Conservation (phyloP, 352 stramenopile genomes). For the Phytophthora syringae region DNA sequence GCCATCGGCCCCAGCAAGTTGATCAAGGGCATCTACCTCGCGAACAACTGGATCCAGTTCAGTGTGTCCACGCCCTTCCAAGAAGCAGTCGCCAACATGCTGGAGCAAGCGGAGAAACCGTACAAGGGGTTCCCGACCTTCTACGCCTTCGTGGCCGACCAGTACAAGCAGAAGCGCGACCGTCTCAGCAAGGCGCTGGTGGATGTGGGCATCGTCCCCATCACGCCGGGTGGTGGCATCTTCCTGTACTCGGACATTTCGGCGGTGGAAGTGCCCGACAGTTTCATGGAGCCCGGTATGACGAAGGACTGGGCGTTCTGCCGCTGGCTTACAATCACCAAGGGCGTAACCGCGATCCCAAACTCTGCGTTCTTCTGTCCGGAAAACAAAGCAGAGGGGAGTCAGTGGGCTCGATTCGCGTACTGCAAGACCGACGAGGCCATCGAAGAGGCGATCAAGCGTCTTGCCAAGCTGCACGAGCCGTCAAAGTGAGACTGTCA, state of each 20-base stretch:
- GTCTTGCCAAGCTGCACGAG: slow-evolving; percentile 51
- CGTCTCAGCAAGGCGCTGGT: slow-evolving; percentile 55
- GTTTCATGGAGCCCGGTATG: slow-evolving; percentile 57
- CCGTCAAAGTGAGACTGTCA: slow-evolving; percentile 12
- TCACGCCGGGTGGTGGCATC: slow-evolving; percentile 72
- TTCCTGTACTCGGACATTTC: slow-evolving; percentile 88
- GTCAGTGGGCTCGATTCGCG: slow-evolving; percentile 91
- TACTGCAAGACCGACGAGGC: slow-evolving; percentile 97
- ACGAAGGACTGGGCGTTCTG: slow-evolving; percentile 93
- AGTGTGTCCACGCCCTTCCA: slow-evolving; percentile 89
- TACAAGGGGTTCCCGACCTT: slow-evolving; percentile 82
- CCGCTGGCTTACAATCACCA: slow-evolving; percentile 92
- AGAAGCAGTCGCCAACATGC: slow-evolving; percentile 82
- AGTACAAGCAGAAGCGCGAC: slow-evolving; percentile 82
- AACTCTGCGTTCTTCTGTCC: slow-evolving; percentile 92
- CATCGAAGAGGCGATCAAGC: slow-evolving; percentile 86
- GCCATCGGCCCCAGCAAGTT: slow-evolving; percentile 83
- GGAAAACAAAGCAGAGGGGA: slow-evolving; percentile 75
- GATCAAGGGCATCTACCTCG: slow-evolving; percentile 76
- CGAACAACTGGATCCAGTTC: slow-evolving; percentile 91
- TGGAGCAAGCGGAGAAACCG: slow-evolving; percentile 66
- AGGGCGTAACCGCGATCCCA: slow-evolving; percentile 93
- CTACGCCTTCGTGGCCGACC: slow-evolving; percentile 78
- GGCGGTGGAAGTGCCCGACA: slow-evolving; percentile 56
- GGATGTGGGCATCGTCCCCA: slow-evolving; percentile 66